Conservation (phyloP, 2,329 filamentous ascomycete genomes). For the Fusarium torulosum region DNA sequence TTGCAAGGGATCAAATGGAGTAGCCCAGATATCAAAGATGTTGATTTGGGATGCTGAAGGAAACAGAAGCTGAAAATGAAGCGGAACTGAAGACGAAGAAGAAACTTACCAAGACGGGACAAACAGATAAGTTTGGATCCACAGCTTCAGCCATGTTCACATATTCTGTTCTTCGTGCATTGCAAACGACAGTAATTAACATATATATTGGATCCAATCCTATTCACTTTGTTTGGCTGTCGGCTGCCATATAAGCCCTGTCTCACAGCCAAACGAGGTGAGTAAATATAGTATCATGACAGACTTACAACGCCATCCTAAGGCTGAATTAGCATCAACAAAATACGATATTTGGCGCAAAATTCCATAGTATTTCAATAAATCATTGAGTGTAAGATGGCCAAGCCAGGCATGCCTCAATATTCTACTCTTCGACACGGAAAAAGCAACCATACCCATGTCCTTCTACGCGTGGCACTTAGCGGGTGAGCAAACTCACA, state of each 20-base stretch:
- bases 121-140: not conserved
- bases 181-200: not conserved
- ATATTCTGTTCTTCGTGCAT: not conserved
- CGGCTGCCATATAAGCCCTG: not conserved
- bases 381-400: not conserved
- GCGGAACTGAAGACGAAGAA: not conserved
- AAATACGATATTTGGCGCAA: not conserved
- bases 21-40: not conserved
- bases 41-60: no score
- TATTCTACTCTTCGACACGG: constrained; percentile 10
- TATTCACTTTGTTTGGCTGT: not conserved
- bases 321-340: not conserved
- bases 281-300: not conserved
- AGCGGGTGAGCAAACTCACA: not conserved
- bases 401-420: constrained; percentile 4
- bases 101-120: not conserved
- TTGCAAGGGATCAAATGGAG: not conserved
- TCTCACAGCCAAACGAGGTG: constrained; percentile 12
- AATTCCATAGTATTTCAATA: no score
- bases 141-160: not conserved
- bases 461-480: not conserved
- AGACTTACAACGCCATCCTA: not conserved
- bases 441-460: constrained; percentile 1
- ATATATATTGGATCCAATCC: not conserved
- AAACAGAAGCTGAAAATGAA: not conserved